These are phyloP conservation scores for Metschnikowia shivogae DNA, from an alignment of 805 yeast species.

Conservation along the genomic window DNA sequence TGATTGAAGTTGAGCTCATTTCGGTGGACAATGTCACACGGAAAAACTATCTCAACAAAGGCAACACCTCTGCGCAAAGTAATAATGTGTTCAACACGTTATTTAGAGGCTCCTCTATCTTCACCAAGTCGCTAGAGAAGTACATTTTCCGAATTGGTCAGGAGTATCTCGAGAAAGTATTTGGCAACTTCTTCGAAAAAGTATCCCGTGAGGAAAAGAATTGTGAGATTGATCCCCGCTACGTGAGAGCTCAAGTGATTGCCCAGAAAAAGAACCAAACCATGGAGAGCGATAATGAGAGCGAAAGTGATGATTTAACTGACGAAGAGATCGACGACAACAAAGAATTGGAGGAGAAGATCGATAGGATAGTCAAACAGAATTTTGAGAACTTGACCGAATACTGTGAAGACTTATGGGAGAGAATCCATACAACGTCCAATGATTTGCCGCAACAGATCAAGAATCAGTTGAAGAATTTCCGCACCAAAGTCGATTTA, in stretches of 20 bases:
- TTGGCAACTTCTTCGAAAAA: conserved; percentile 63
- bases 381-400: conserved; percentile 48
- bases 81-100: conserved; percentile 53
- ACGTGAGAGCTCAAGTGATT: conserved; percentile 39
- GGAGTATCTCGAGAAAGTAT: conserved; percentile 66
- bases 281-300: conserved; percentile 13
- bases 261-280: conserved; percentile 23
- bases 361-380: conserved; percentile 35
- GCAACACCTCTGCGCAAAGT: conserved; percentile 25
- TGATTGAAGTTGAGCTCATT: conserved; percentile 64
- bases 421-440: conserved; percentile 56
- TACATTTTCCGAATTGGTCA: conserved; percentile 75
- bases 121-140: conserved; percentile 77
- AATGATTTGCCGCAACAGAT: conserved; percentile 72
- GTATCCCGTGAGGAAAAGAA: conserved; percentile 48
- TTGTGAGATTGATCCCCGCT: conserved; percentile 79
- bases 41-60: conserved; percentile 35
- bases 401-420: conserved; percentile 63
- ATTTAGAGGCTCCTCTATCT: conserved; percentile 80
- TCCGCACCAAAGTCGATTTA: conserved; percentile 62
- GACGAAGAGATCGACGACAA: conserved; percentile 24
- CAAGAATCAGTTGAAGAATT: conserved; percentile 56
- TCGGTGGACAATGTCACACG: conserved; percentile 44
- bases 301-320: conserved; percentile 17
- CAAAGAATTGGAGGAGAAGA: conserved; percentile 29